phyloP scores from a whole-genome alignment of 2,329 filamentous ascomycete genomes.

The Fusarium oligoseptatum region DNA sequence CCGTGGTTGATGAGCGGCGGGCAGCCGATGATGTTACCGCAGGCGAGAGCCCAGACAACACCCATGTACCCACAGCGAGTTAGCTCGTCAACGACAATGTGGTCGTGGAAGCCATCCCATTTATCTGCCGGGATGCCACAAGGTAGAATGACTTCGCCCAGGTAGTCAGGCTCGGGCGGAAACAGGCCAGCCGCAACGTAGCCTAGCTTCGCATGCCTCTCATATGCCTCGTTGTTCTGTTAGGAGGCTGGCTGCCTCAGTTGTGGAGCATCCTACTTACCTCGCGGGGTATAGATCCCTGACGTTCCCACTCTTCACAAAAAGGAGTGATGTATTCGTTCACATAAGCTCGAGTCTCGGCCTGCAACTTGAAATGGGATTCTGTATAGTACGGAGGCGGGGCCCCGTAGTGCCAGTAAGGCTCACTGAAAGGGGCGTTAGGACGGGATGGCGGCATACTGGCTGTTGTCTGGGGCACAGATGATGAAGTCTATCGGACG shows the following conservation, averaged over 20 bases:
- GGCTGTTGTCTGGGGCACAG: neutral
- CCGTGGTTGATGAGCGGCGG: slow-evolving; percentile 75
- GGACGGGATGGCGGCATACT: neutral
- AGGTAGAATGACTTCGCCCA: neutral
- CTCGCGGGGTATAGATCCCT: slow-evolving; percentile 62
- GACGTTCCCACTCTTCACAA: slow-evolving; percentile 74
- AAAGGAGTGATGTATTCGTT: slow-evolving; percentile 69
- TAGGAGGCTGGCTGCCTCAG: neutral
- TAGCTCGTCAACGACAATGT: slow-evolving; percentile 69
- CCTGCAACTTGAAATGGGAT: slow-evolving; percentile 70
- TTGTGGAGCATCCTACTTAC: slow-evolving; percentile 34
- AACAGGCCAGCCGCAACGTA: slow-evolving; percentile 3
- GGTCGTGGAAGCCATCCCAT: slow-evolving; percentile 69
- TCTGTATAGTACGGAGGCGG: slow-evolving; percentile 70
- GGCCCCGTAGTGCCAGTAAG: neutral
- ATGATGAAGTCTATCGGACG: neutral
- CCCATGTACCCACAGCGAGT: slow-evolving; percentile 66
- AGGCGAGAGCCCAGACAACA: slow-evolving; percentile 69
- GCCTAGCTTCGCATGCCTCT: neutral
- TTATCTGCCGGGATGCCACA: slow-evolving; percentile 59
- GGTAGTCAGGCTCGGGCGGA: neutral
- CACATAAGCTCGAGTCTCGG: slow-evolving; percentile 69
- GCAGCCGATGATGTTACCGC: slow-evolving; percentile 72
- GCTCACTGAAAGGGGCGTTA: neutral
- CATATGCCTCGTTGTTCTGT: neutral